Evolutionary conservation across 2,329 filamentous ascomycete species (phyloP), one percentile per base, ranked within the genome.

Genomic region (Phaeosphaeriaceae sp.): DNA sequence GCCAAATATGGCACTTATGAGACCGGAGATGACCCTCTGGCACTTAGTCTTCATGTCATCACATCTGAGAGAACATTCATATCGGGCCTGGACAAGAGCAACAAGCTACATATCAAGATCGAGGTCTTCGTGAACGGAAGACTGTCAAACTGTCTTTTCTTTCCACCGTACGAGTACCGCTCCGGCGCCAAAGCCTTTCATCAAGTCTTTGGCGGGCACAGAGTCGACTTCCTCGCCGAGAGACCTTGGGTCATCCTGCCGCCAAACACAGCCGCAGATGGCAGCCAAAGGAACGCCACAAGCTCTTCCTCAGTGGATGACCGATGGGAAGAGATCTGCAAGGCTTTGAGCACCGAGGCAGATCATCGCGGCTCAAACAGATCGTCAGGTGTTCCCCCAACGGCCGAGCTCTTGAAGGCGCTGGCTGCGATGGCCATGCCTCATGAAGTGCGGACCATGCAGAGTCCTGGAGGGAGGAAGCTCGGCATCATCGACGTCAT

Each of bases 121-220:
- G 81, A 83, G n/a, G 75, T 83, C 3, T 79, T 81, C 62, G 71
- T 82, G 65, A 83, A 84, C 54, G 82, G 82, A 40, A 66, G 76
- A 27, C 70, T 83, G 7, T 73, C 74, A 3, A 70, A 64, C n/a
- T 77, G 73, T 36, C 57, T 62, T 6, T 65, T 74, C 22, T 49
- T 76, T 10, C 62, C 73, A 9, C 49, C 51, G 21, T 62, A 69
- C 25, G 70, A 74, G 49, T 47, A 68, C 9, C 60, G 50, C 3
- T 57, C 51, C 11, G 66, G 60, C 9, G 50, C 42, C 19, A 69
- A 70, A 40, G 51, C 61, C 3, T 48, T 67, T 2, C 58, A 72
- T 45, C 69, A 68, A 20, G 53, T 72, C 13, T 81, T 82, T 57
- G 67, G 75, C 5, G 82, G 82, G 15, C 73, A 62, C 11, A 71